Percentiles rank a stretch among this genome's conserved stretches.
Conservation (phyloP, 2,329 filamentous ascomycete species). For the Colletotrichum noveboracense region DNA sequence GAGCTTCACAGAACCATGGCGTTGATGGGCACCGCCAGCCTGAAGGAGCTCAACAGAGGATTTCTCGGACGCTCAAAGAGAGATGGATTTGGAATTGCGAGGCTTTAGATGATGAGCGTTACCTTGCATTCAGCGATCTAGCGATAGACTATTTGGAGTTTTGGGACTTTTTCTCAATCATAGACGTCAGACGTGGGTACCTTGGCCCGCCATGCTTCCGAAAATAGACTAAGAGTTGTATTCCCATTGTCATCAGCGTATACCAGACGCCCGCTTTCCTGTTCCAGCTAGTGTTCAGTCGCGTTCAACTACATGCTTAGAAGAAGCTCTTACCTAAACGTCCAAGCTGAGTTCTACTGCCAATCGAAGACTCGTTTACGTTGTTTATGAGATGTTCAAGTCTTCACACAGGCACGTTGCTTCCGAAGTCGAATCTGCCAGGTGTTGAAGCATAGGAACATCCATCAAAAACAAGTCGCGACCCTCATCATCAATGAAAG, state of each 20-base stretch:
- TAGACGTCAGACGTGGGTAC: not conserved
- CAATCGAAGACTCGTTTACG: not conserved
- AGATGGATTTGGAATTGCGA: constrained; percentile 12
- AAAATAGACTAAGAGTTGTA: not conserved
- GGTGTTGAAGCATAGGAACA: not conserved
- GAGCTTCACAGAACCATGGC: constrained; percentile 16
- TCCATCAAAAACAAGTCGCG: not conserved
- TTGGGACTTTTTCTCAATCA: not conserved
- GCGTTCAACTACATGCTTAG: not conserved
- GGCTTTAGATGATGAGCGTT: not conserved
- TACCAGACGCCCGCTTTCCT: not conserved
- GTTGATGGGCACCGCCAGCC: constrained; percentile 5
- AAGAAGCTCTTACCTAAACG: not conserved
- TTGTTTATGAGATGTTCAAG: not conserved
- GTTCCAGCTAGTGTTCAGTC: not conserved
- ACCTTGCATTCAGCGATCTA: not conserved
- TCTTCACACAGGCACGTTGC: not conserved
- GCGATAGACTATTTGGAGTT: not conserved
- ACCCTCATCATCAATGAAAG: not conserved
- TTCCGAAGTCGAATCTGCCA: not conserved
- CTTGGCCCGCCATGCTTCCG: not conserved
- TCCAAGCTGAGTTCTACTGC: not conserved
- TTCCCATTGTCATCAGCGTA: not conserved
- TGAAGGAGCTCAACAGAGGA: constrained; percentile 12
- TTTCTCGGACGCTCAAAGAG: constrained; percentile 5